phyloP scores from a whole-genome alignment of 306 rosid species.

The Vachellia collinsii region DNA sequence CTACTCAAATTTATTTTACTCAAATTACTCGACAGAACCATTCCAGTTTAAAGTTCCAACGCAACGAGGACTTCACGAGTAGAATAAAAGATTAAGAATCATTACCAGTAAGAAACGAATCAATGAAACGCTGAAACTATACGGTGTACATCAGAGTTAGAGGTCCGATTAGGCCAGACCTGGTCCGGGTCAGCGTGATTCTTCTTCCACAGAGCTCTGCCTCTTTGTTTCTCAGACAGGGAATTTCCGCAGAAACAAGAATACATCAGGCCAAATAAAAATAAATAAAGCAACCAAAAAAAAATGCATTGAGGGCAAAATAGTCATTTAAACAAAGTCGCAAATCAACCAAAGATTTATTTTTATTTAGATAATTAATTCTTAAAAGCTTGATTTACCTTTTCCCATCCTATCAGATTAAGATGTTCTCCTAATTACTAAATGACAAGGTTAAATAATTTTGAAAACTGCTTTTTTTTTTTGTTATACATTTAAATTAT shows the following conservation, averaged over 20 bases:
- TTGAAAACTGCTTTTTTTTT: no score
- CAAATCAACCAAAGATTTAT: no score
- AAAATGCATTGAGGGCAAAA: not conserved
- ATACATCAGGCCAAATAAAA: not conserved
- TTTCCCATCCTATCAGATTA: no score
- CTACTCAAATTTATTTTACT: no score
- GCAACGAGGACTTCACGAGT: not conserved
- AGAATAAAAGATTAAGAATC: not conserved
- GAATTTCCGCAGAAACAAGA: not conserved
- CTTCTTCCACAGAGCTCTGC: not conserved
- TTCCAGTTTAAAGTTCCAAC: not conserved
- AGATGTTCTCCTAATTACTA: no score
- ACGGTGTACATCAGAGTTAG: not conserved
- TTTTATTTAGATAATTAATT: no score
- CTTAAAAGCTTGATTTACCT: no score
- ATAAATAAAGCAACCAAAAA: not conserved
- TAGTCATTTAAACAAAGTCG: not conserved
- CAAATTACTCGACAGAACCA: not conserved
- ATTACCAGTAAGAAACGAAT: not conserved
- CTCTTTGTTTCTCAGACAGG: not conserved
- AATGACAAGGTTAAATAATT: no score
- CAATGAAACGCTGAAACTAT: not conserved
- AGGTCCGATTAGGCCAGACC: not conserved
- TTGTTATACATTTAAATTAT: no score
- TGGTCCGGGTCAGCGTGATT: not conserved